phyloP scores from a whole-genome alignment of 2,329 filamentous ascomycete genomes.

The Lasiodiplodia sp. region DNA sequence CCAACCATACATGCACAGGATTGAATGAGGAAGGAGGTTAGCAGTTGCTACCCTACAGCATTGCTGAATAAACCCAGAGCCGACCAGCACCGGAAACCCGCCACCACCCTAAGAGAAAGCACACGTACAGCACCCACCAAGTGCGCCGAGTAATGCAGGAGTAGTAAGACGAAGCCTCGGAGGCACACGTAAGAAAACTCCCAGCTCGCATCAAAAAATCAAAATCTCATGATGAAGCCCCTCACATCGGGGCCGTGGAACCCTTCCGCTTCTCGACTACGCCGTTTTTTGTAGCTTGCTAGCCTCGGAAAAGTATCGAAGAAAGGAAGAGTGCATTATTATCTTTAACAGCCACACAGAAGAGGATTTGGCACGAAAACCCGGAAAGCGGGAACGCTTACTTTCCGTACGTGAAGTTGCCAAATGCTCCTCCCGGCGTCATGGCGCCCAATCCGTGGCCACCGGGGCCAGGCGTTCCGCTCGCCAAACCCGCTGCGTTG shows the following conservation, averaged over 20 bases:
- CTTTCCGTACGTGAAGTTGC: slow-evolving; percentile 63
- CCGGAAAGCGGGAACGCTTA: slow-evolving; percentile 10
- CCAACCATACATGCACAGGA: not conserved
- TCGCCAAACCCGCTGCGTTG: slow-evolving; percentile 58
- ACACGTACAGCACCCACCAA: slow-evolving; percentile 22
- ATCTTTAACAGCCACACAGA: slow-evolving; percentile 26
- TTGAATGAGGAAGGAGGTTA: slow-evolving; percentile 11
- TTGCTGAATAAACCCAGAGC: slow-evolving; percentile 24
- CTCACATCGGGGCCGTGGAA: not conserved
- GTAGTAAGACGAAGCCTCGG: slow-evolving; percentile 26
- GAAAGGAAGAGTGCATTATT: slow-evolving; percentile 24
- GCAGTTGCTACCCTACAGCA: slow-evolving; percentile 25
- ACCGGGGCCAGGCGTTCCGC: slow-evolving; percentile 60
- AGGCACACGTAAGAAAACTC: slow-evolving; percentile 29
- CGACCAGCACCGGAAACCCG: slow-evolving; percentile 22
- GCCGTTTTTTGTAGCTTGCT: slow-evolving; percentile 23
- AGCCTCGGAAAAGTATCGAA: slow-evolving; percentile 10
- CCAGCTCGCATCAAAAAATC: slow-evolving; percentile 24
- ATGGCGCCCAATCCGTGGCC: slow-evolving; percentile 67
- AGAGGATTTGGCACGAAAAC: slow-evolving; percentile 4
- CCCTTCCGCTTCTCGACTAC: slow-evolving; percentile 13
- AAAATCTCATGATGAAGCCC: slow-evolving; percentile 17
- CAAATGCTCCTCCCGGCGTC: slow-evolving; percentile 82
- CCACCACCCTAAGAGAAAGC: slow-evolving; percentile 22
- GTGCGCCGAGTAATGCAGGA: slow-evolving; percentile 30